Evolutionary conservation across 495 filamentous ascomycete species (phyloP).

Genomic region (Talaromyces trachyspermus): DNA sequence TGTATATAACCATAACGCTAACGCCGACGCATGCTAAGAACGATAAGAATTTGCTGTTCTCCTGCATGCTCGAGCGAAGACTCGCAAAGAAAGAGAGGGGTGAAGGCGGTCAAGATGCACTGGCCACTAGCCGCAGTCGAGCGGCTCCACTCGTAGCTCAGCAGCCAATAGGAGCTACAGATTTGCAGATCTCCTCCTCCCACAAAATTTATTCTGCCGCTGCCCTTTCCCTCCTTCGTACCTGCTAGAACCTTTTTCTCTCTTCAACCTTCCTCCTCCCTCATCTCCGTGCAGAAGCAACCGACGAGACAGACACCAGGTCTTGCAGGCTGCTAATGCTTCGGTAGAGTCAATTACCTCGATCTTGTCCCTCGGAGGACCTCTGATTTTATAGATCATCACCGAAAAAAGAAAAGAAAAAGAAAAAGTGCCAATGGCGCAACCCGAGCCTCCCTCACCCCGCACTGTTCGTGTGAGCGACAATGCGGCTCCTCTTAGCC

Average conservation of each 20-base stretch:
- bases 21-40: too few relatives aligned
- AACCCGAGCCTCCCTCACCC: conserved; percentile 17
- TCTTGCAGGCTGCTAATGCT: conserved; percentile 36
- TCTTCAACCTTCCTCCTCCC: conserved; percentile 16
- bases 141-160: too few relatives aligned
- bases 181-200: too few relatives aligned
- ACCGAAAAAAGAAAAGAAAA: conserved; percentile 16
- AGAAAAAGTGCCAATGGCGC: too few relatives aligned
- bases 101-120: too few relatives aligned
- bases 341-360: conserved; percentile 34
- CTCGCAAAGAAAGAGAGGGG: too few relatives aligned
- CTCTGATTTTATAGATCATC: too few relatives aligned
- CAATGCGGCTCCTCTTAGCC: conserved; percentile 27
- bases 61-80: too few relatives aligned
- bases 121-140: too few relatives aligned
- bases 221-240: conserved; percentile 8
- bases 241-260: conserved; percentile 1
- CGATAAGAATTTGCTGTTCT: too few relatives aligned
- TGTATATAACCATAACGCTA: too few relatives aligned
- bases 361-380: conserved; percentile 11
- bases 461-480: conserved; percentile 19
- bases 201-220: background rate
- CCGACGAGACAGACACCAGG: conserved; percentile 1
- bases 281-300: conserved; percentile 8
- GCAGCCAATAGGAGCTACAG: too few relatives aligned